Conservation (phyloP, 805 yeast genomes). For the Citeromyces matritensis region DNA sequence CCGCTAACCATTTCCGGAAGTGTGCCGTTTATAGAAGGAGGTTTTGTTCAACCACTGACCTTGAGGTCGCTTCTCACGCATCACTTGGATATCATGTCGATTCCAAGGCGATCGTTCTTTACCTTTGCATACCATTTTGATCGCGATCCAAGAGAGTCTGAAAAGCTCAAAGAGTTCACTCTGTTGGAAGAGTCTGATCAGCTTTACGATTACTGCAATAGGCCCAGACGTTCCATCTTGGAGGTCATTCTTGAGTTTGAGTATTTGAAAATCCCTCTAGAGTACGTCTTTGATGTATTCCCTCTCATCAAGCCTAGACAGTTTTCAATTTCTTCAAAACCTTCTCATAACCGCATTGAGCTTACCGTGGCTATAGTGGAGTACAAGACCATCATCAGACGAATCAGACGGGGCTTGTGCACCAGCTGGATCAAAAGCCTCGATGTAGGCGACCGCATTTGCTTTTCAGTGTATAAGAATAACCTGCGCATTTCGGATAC, state of each 20-base stretch:
- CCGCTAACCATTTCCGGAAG: slow-evolving; percentile 24
- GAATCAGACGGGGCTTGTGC: slow-evolving; percentile 70
- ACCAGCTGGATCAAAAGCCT: slow-evolving; percentile 57
- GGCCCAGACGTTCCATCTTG: slow-evolving; percentile 78
- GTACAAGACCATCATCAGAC: slow-evolving; percentile 67
- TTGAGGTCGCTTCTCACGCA: slow-evolving; percentile 57
- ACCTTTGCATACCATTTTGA: slow-evolving; percentile 62
- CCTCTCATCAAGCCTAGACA: slow-evolving; percentile 71
- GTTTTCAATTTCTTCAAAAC: slow-evolving; percentile 70
- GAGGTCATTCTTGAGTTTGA: slow-evolving; percentile 79
- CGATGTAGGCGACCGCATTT: slow-evolving; percentile 27
- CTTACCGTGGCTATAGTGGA: slow-evolving; percentile 75
- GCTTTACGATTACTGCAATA: slow-evolving; percentile 76
- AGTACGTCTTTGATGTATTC: slow-evolving; percentile 59
- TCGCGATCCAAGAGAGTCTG: slow-evolving; percentile 56
- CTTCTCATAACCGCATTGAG: slow-evolving; percentile 30
- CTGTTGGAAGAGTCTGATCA: slow-evolving; percentile 65
- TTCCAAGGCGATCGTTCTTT: slow-evolving; percentile 80
- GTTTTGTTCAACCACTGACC: slow-evolving; percentile 46
- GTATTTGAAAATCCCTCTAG: slow-evolving; percentile 60
- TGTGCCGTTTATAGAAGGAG: slow-evolving; percentile 35
- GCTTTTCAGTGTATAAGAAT: slow-evolving; percentile 35
- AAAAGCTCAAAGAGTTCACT: slow-evolving; percentile 63
- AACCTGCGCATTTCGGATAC: slow-evolving; percentile 18
- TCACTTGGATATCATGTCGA: slow-evolving; percentile 69